A percentile compares a stretch with the other conserved stretches of the same genome.
These are phyloP conservation scores for Anacardium occidentale DNA, from an alignment of 345 rosid species.

Conservation along the genomic window DNA sequence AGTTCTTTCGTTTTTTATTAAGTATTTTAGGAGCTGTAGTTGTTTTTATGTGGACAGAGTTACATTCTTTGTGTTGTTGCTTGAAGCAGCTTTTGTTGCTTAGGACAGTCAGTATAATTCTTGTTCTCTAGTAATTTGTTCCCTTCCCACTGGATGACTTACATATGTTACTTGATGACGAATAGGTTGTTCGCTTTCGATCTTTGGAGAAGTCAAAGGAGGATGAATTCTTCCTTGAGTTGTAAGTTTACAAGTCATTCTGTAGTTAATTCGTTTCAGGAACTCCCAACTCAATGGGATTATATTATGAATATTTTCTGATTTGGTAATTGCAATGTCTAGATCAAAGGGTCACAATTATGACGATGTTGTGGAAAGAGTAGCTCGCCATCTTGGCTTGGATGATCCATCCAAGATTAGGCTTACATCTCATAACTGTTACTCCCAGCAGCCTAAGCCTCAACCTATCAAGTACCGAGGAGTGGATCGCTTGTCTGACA, in stretches of 20 bases:
- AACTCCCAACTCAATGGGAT: conserved; percentile 27
- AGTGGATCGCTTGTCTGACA: conserved; percentile 61
- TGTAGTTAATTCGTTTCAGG: conserved; percentile 17
- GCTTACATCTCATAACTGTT: conserved; percentile 76
- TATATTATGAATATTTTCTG: conserved; percentile 13
- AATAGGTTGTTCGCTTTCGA: conserved; percentile 61
- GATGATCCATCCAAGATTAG: conserved; percentile 75
- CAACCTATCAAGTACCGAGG: conserved; percentile 73
- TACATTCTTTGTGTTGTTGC: no score
- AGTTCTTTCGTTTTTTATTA: neutral
- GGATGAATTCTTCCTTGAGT: conserved; percentile 64
- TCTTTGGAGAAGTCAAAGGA: conserved; percentile 70
- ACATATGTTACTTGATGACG: conserved; percentile 11
- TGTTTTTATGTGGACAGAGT: no score
- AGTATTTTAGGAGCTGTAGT: no score
- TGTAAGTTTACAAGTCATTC: conserved; percentile 44
- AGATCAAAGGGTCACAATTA: conserved; percentile 67
- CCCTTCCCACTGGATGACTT: neutral
- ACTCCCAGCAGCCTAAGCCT: conserved; percentile 80
- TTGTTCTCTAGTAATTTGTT: no score
- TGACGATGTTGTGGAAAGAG: conserved; percentile 73
- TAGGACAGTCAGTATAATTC: no score
- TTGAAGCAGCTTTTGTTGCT: no score
- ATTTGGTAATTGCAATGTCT: conserved; percentile 4
- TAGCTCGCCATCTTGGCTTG: conserved; percentile 58